Evolutionary conservation across 2,329 filamentous ascomycete genomes (phyloP), one percentile per base, ranked within the genome.

Genomic region (Curvularia verruculosa): DNA sequence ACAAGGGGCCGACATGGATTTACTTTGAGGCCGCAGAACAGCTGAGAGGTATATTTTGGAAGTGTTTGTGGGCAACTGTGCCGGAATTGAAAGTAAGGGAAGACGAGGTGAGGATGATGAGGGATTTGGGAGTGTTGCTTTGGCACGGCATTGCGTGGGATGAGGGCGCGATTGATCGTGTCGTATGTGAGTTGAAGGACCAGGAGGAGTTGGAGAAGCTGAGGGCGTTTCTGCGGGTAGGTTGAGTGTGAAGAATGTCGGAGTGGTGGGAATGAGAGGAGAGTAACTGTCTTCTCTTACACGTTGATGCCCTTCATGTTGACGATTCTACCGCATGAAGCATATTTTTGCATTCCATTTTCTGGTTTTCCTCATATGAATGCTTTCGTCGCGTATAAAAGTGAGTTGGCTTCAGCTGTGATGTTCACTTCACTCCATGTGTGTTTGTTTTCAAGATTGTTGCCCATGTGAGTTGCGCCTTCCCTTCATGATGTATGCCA

Each of bases 61-160:
- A 63, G 2, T 66, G 69, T 23, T 58, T 85, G 34, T 54, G 65
- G 15, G 64, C 66, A 1, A 61, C 74, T 5, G 64, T 80, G 1
- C 75, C 78, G 0, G 72, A 72, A 18, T 63, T 84, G 8, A 60
- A 63, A 13, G 54, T 71, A 9, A 57, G 75, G 1, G 37, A 74
- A 12, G 65, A 74, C 4, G 75, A 76, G 0, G 72, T 85, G 0
- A 68, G 67, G 51, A 61, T 79, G 37, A 80, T 84, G 12, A 80
- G 80, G 77, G 68, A 78, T 69, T 63, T 87, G 18, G 86, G 87
- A 0, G 79, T 88, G 5, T 58, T 89, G 18, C 76, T 89, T 2
- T 89, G 87, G 86, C 80, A 84, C 69, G 86, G 85, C 0, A 85
- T 85, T 66, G 85, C 85, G 2, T 88, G 86, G 71, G 86, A 89